These are phyloP conservation scores for Linnemannia elongata DNA, from an alignment of 192 early-diverging fungal species.

Conservation along the genomic window DNA sequence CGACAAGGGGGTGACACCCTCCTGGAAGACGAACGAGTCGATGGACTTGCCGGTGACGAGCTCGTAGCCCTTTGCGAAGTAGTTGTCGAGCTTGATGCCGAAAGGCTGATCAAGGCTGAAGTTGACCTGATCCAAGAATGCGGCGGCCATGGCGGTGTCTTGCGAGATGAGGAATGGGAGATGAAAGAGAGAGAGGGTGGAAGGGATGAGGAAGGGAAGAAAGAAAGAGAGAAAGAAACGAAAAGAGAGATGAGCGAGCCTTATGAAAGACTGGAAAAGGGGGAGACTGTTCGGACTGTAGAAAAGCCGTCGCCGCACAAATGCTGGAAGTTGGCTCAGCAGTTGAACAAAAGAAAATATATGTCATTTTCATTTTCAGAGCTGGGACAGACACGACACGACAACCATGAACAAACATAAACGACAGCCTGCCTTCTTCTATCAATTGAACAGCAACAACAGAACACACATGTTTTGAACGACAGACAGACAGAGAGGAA, in stretches of 20 bases:
- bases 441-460: background rate
- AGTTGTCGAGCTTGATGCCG: slow-evolving; percentile 66
- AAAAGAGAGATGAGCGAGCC: background rate
- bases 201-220: slow-evolving; percentile 23
- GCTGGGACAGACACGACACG: background rate
- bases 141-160: slow-evolving; percentile 38
- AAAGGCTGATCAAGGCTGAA: slow-evolving; percentile 68
- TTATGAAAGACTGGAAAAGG: background rate
- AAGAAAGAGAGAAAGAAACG: background rate
- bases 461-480: background rate
- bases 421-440: background rate
- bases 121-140: slow-evolving; percentile 57
- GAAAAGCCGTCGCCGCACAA: slow-evolving; percentile 2
- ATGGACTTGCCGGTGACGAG: slow-evolving; percentile 59
- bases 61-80: slow-evolving; percentile 63
- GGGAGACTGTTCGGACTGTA: background rate
- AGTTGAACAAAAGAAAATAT: background rate
- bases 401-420: background rate
- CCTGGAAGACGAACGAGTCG: slow-evolving; percentile 60
- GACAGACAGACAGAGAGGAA: background rate
- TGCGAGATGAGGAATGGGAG: slow-evolving; percentile 17
- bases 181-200: slow-evolving; percentile 1
- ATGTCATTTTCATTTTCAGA: background rate
- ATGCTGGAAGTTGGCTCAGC: background rate
- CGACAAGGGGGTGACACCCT: slow-evolving; percentile 66